A percentile compares a stretch with the other conserved stretches of the same genome.
These are phyloP conservation scores for Chytridium lagenaria DNA, from an alignment of 371 early-diverging fungal genomes.

Conservation along the genomic window DNA sequence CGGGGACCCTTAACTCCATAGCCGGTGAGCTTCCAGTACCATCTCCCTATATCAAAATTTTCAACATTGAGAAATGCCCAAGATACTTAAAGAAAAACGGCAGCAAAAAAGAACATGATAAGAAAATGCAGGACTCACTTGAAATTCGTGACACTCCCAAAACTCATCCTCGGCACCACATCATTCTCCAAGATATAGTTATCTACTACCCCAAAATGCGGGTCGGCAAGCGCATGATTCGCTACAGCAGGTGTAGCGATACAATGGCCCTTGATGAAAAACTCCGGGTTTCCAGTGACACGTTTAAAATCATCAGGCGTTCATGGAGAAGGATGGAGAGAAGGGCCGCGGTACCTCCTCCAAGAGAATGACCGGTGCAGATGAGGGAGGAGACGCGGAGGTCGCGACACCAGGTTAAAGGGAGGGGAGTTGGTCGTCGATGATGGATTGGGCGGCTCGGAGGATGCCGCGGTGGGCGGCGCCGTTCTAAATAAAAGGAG, in stretches of 20 bases:
- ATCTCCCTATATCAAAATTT: too few species aligned
- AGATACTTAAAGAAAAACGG: too few species aligned
- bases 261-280: slow-evolving; percentile 34
- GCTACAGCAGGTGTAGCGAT: slow-evolving; percentile 45
- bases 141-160: slow-evolving; percentile 42
- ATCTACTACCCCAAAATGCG: slow-evolving; percentile 33
- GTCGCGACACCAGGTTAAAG: slow-evolving; percentile 39
- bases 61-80: too few species aligned
- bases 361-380: slow-evolving; percentile 48
- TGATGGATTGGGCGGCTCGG: slow-evolving; percentile 41
- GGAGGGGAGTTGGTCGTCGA: slow-evolving; percentile 35
- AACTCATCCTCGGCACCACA: slow-evolving; percentile 43
- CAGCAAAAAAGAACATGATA: too few species aligned
- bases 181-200: slow-evolving; percentile 49
- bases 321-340: slow-evolving; percentile 38
- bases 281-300: slow-evolving; percentile 23
- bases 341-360: slow-evolving; percentile 44
- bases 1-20: slow-evolving; percentile 12
- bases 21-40: slow-evolving; percentile 23
- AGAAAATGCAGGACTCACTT: too few species aligned
- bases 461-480: slow-evolving; percentile 43
- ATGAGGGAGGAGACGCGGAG: slow-evolving; percentile 33
- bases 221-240: slow-evolving; percentile 35
- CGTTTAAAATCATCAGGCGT: slow-evolving; percentile 24
- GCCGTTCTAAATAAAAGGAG: slow-evolving; percentile 36